These are phyloP conservation scores for Piloderma croceum DNA, from an alignment of 768 basidiomycete species.

Conservation along the genomic window DNA sequence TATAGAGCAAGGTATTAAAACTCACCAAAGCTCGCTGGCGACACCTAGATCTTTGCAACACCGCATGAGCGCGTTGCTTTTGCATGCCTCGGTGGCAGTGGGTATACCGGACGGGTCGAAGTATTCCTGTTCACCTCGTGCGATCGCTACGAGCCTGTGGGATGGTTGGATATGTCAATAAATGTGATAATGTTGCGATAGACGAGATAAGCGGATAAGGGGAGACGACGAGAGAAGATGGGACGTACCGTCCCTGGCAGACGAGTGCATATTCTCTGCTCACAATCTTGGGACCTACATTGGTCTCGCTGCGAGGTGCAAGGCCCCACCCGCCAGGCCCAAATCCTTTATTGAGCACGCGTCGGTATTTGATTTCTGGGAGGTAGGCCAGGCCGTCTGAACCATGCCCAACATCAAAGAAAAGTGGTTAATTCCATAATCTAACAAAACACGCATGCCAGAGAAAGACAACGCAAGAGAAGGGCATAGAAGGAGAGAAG, in stretches of 20 bases:
- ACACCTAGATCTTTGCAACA: constrained; percentile 96
- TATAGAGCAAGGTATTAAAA: constrained; percentile 1
- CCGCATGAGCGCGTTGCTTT: constrained; percentile 95
- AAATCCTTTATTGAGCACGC: constrained; percentile 88
- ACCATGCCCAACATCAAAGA: not conserved
- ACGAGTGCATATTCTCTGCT: constrained; percentile 93
- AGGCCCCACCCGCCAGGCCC: constrained; percentile 97
- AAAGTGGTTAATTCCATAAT: not conserved
- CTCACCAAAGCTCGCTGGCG: constrained; percentile 92
- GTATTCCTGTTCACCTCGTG: constrained; percentile 94
- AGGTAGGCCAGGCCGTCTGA: constrained; percentile 90
- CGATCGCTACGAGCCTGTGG: constrained; percentile 76
- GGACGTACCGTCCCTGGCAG: constrained; percentile 77
- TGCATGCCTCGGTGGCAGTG: constrained; percentile 92
- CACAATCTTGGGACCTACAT: constrained; percentile 82
- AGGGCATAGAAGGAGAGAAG: not conserved
- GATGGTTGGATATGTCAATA: not conserved
- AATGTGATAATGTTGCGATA: not conserved
- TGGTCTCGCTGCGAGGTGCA: constrained; percentile 88
- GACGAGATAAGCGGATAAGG: not conserved
- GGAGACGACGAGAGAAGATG: not conserved
- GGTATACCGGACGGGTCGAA: constrained; percentile 88
- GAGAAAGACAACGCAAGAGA: no score
- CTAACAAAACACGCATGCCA: no score
- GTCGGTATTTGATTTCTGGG: constrained; percentile 94